Conservation (phyloP, 208 protist genomes). For the Tritrichomonas musculus region DNA sequence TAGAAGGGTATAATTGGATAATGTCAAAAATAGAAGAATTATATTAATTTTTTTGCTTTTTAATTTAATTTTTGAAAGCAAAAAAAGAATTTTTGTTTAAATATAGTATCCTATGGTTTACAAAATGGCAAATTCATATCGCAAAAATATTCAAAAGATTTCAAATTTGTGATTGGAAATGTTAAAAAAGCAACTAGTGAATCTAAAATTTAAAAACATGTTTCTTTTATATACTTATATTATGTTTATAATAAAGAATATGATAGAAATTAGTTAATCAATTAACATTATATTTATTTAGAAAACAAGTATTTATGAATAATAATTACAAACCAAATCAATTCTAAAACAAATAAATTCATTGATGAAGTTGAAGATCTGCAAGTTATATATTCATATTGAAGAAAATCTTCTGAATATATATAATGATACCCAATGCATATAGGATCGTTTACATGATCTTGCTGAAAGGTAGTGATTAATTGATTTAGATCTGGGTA, state of each 20-base stretch:
- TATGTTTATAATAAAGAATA: too few relatives aligned
- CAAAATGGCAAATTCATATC: too few relatives aligned
- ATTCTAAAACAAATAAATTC: neutral
- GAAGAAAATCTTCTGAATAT: neutral
- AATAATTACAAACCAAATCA: neutral
- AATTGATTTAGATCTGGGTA: neutral
- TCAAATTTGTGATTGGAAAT: too few relatives aligned
- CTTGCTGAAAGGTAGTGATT: neutral
- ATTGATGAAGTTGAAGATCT: neutral
- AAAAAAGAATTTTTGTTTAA: too few relatives aligned
- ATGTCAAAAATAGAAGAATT: neutral
- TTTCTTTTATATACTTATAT: too few relatives aligned
- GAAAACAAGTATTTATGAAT: too few relatives aligned
- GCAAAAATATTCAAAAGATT: too few relatives aligned
- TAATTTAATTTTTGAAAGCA: neutral
- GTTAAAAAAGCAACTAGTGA: too few relatives aligned
- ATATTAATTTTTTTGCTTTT: neutral
- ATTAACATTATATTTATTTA: too few relatives aligned
- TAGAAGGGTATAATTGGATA: constrained; percentile 2
- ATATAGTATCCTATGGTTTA: too few relatives aligned
- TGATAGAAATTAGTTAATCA: too few relatives aligned
- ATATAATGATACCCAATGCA: neutral
- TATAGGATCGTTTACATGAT: neutral
- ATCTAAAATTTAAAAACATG: too few relatives aligned
- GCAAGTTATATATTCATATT: neutral